These are phyloP conservation scores for Spizellomyces punctatus DNA, from an alignment of 192 early-diverging fungal genomes.

Conservation along the genomic window DNA sequence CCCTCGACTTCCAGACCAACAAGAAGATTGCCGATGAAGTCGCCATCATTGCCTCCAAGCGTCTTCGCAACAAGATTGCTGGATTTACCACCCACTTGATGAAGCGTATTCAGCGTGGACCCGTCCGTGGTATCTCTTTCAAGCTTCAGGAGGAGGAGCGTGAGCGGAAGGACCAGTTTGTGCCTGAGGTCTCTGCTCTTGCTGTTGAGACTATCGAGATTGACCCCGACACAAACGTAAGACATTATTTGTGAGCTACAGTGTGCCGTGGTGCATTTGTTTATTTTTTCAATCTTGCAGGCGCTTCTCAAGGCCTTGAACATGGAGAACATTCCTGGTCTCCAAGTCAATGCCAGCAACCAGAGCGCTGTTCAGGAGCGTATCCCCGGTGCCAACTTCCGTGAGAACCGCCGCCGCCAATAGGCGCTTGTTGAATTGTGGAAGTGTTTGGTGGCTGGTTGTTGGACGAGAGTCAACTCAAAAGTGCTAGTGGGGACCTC, in stretches of 20 bases:
- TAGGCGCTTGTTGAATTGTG: conserved; percentile 12
- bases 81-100: conserved; percentile 99
- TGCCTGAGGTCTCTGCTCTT: conserved; percentile 97
- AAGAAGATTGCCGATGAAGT: conserved; percentile 98
- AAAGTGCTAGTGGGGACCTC: no score
- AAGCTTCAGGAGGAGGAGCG: conserved; percentile 99
- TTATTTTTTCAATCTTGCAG: conserved; percentile 36
- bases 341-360: conserved; percentile 62
- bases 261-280: neutral
- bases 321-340: conserved; percentile 89
- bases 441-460: neutral
- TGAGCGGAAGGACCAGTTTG: conserved; percentile 99
- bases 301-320: conserved; percentile 94
- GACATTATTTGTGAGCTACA: neutral
- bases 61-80: conserved; percentile 99
- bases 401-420: conserved; percentile 34
- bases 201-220: conserved; percentile 89
- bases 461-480: no score
- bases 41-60: conserved; percentile 97
- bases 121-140: conserved; percentile 99
- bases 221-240: conserved; percentile 89
- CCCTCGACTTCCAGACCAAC: conserved; percentile 99
- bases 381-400: conserved; percentile 41
- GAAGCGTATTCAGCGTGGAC: conserved; percentile 98
- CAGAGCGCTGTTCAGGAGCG: conserved; percentile 32